A percentile compares a stretch with the other conserved stretches of the same genome.
phyloP scores from a whole-genome alignment of 2,329 filamentous ascomycete genomes.

The Delphinella strobiligena region DNA sequence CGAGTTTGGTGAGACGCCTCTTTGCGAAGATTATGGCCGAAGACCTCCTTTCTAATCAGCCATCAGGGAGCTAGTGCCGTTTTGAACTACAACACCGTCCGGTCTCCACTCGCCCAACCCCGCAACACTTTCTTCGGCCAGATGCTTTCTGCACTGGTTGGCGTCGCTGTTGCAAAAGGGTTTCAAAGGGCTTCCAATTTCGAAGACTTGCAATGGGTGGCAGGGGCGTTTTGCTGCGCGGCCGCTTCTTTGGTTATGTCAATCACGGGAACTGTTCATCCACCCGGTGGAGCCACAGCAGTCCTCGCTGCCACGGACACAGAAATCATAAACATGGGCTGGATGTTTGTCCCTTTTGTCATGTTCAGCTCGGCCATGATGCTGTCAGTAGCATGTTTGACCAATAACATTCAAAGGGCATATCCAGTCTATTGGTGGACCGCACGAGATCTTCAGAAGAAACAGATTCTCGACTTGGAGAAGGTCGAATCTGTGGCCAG shows the following conservation, averaged over 20 bases:
- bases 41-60: neutral
- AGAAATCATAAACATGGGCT: constrained; percentile 30
- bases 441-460: constrained; percentile 15
- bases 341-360: constrained; percentile 32
- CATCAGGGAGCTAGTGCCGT: constrained; percentile 34
- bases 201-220: constrained; percentile 29
- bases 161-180: constrained; percentile 32
- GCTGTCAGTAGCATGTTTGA: constrained; percentile 27
- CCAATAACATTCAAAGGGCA: constrained; percentile 35
- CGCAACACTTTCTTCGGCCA: constrained; percentile 35
- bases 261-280: constrained; percentile 35
- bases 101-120: constrained; percentile 35
- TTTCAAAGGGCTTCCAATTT: constrained; percentile 29
- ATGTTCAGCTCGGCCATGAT: constrained; percentile 30
- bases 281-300: constrained; percentile 38
- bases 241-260: constrained; percentile 33
- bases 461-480: constrained; percentile 10
- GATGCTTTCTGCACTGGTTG: constrained; percentile 31
- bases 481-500: neutral
- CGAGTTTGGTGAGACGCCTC: constrained; percentile 24
- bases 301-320: constrained; percentile 31
- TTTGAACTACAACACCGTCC: constrained; percentile 35
- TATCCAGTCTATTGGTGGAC: constrained; percentile 40
- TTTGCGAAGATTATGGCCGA: neutral
- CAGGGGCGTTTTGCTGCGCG: constrained; percentile 31